A percentile compares a stretch with the other conserved stretches of the same genome.
Evolutionary conservation across 2,329 filamentous ascomycete species (phyloP).

Genomic region (Aquanectria penicillioides): DNA sequence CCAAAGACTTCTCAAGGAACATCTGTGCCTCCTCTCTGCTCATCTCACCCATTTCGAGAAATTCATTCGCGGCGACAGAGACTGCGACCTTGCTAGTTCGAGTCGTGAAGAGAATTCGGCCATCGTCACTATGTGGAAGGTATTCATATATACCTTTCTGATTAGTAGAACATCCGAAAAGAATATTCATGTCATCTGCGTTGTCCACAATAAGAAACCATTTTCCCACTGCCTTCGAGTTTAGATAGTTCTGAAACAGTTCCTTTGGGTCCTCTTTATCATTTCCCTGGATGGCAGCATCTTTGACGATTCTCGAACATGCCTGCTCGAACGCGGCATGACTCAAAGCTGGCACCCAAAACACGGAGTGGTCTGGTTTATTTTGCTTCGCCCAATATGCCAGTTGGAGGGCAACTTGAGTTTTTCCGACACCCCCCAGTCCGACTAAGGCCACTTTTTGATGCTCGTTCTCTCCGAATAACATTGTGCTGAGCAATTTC

Average conservation of each 20-base stretch:
- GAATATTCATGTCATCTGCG: slow-evolving; percentile 48
- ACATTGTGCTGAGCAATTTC: background rate
- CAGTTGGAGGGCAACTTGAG: slow-evolving; percentile 24
- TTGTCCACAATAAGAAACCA: slow-evolving; percentile 57
- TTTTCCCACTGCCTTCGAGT: slow-evolving; percentile 37
- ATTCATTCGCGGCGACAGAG: background rate
- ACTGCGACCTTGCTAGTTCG: slow-evolving; percentile 39
- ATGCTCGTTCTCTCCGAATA: slow-evolving; percentile 35
- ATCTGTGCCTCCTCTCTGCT: slow-evolving; percentile 29
- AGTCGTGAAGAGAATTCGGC: slow-evolving; percentile 50
- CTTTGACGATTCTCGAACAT: slow-evolving; percentile 32
- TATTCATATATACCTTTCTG: slow-evolving; percentile 23
- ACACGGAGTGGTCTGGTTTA: slow-evolving; percentile 49
- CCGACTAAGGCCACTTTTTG: slow-evolving; percentile 21
- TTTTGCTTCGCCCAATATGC: slow-evolving; percentile 44
- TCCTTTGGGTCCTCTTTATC: background rate
- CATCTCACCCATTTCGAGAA: slow-evolving; percentile 5
- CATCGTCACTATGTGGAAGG: slow-evolving; percentile 46
- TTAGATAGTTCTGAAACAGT: slow-evolving; percentile 30
- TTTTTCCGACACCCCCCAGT: slow-evolving; percentile 27
- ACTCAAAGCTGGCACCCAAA: slow-evolving; percentile 55
- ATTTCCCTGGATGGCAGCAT: background rate
- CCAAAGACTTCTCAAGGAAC: slow-evolving; percentile 31
- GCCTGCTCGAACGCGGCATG: slow-evolving; percentile 51
- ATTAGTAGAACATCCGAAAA: slow-evolving; percentile 9